A percentile compares a stretch with the other conserved stretches of the same genome.
These are phyloP conservation scores for Solanum clarkiae DNA, from an alignment of 257 asterid species.

Conservation along the genomic window DNA sequence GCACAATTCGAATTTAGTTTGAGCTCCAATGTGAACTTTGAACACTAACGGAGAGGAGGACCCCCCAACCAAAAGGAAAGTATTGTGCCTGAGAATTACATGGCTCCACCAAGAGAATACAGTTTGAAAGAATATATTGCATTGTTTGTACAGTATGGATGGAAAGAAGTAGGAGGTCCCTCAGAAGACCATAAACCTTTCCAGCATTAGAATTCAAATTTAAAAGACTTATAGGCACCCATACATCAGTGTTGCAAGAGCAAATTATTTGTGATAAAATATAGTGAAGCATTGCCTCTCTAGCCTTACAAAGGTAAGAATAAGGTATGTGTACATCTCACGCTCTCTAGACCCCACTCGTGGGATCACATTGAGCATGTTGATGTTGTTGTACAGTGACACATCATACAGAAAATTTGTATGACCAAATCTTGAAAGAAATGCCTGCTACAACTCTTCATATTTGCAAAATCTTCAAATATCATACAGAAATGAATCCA, in stretches of 20 bases:
- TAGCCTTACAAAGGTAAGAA: background rate
- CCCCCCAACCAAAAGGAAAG: no score
- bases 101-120: background rate
- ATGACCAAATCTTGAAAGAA: background rate
- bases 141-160: no score
- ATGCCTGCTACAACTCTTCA: background rate
- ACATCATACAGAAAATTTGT: background rate
- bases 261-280: background rate
- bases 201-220: background rate
- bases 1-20: no score
- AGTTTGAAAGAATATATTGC: background rate
- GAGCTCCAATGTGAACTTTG: no score
- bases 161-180: no score
- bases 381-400: background rate
- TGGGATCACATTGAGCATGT: background rate
- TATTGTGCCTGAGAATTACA: background rate
- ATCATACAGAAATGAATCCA: no score
- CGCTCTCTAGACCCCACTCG: background rate
- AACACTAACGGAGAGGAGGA: no score
- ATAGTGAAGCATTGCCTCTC: background rate
- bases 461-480: background rate
- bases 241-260: background rate
- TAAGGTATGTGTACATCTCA: background rate
- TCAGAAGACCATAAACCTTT: background rate
- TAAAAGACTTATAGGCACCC: background rate